Conservation (phyloP, 2,329 filamentous ascomycete species). For the Neonectria neomacrospora region DNA sequence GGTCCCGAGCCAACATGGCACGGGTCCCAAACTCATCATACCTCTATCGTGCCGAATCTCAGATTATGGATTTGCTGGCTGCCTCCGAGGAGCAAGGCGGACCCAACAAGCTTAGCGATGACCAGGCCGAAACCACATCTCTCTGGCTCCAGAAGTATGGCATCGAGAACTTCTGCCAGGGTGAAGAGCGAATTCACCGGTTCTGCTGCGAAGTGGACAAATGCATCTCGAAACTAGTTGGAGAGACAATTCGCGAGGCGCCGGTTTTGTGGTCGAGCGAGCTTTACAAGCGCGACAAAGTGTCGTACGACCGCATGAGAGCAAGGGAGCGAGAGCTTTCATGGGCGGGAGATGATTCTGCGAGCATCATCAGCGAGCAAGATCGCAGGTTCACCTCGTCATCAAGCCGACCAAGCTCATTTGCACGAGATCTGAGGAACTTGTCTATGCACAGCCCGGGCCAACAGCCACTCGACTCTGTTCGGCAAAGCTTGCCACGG, state of each 20-base stretch:
- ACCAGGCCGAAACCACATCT: constrained; percentile 86
- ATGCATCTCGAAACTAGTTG: constrained; percentile 86
- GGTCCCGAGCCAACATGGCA: constrained; percentile 59
- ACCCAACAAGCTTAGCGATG: constrained; percentile 94
- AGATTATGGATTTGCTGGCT: constrained; percentile 88
- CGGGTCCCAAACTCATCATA: constrained; percentile 67
- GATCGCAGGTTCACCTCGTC: constrained; percentile 59
- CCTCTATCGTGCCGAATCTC: constrained; percentile 82
- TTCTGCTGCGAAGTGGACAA: constrained; percentile 91
- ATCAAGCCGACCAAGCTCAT: constrained; percentile 61
- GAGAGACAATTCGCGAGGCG: constrained; percentile 83
- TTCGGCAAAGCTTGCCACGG: constrained; percentile 69
- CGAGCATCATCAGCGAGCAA: constrained; percentile 66
- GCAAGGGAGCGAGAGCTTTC: constrained; percentile 59
- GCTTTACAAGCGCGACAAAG: constrained; percentile 82
- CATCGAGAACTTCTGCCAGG: constrained; percentile 93
- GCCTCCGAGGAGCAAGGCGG: constrained; percentile 86
- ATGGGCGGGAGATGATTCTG: constrained; percentile 61
- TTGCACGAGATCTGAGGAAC: constrained; percentile 67
- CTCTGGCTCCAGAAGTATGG: constrained; percentile 84
- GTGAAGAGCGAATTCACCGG: constrained; percentile 93
- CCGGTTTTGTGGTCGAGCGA: constrained; percentile 94
- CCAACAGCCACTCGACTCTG: constrained; percentile 76
- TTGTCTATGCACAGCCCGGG: constrained; percentile 72
- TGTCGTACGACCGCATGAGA: constrained; percentile 62